These are phyloP conservation scores for Vishniacozyma victoriae DNA, from an alignment of 768 basidiomycete genomes.

Conservation along the genomic window DNA sequence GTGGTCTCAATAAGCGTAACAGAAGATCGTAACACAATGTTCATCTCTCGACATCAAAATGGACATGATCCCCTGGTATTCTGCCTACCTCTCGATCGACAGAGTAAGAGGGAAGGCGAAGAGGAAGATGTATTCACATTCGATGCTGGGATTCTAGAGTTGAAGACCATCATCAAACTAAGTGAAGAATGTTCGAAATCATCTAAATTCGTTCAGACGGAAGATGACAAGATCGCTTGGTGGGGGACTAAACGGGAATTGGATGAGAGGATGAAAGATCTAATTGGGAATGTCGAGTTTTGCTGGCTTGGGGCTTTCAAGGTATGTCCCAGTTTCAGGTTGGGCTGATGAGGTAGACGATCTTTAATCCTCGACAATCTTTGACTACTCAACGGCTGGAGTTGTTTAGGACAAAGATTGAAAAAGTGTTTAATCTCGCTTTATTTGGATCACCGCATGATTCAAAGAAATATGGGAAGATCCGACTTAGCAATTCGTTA, in stretches of 20 bases:
- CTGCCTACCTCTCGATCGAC: constrained; percentile 70
- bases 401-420: constrained; percentile 62
- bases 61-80: constrained; percentile 67
- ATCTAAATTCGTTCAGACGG: constrained; percentile 64
- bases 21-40: constrained; percentile 72
- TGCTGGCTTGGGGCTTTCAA: constrained; percentile 98
- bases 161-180: constrained; percentile 69
- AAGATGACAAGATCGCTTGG: constrained; percentile 66
- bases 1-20: constrained; percentile 76
- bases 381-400: constrained; percentile 51
- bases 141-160: constrained; percentile 64
- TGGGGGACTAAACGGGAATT: constrained; percentile 74
- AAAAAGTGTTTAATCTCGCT: constrained; percentile 66
- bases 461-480: constrained; percentile 51
- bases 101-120: constrained; percentile 69
- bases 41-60: constrained; percentile 71
- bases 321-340: constrained; percentile 52
- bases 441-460: constrained; percentile 55
- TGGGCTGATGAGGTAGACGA: constrained; percentile 25
- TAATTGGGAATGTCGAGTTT: constrained; percentile 82
- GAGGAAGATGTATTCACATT: constrained; percentile 64
- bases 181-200: constrained; percentile 71
- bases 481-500: constrained; percentile 62
- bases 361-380: constrained; percentile 46
- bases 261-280: constrained; percentile 66